Conservation (phyloP, 495 filamentous ascomycete species). For the Lasiosphaeris hirsuta region DNA sequence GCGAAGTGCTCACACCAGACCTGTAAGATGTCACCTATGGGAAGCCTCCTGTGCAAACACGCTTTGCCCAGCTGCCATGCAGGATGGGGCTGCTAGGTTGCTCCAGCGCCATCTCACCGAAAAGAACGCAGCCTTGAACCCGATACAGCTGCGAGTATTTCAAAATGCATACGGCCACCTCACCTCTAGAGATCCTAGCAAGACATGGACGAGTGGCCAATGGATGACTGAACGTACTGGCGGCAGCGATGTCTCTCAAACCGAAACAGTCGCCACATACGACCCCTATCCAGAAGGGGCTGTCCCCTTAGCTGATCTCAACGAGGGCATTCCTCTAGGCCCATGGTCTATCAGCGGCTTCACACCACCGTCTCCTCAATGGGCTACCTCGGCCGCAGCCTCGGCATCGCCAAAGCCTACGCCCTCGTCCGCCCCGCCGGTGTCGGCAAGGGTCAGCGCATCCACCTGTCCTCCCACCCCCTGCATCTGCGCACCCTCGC, state of each 20-base stretch:
- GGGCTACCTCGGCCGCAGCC: slow-evolving; percentile 55
- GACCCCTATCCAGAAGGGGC: slow-evolving; percentile 19
- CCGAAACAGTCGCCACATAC: slow-evolving; percentile 59
- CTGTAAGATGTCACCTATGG: slow-evolving; percentile 53
- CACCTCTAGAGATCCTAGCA: slow-evolving; percentile 52
- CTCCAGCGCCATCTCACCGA: slow-evolving; percentile 50
- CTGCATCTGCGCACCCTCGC: slow-evolving; percentile 63
- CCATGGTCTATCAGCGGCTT: slow-evolving; percentile 64
- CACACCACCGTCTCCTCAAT: slow-evolving; percentile 66
- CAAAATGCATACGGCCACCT: slow-evolving; percentile 44
- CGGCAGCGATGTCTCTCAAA: slow-evolving; percentile 68
- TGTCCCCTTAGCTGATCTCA: slow-evolving; percentile 13
- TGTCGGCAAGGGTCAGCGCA: slow-evolving; percentile 36
- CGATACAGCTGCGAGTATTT: slow-evolving; percentile 39
- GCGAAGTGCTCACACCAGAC: too few relatives aligned
- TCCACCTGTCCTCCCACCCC: slow-evolving; percentile 50
- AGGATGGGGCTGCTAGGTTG: slow-evolving; percentile 64
- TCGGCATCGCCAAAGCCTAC: slow-evolving; percentile 60
- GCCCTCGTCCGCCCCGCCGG: slow-evolving; percentile 38
- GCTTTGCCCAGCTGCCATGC: slow-evolving; percentile 68
- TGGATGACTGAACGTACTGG: slow-evolving; percentile 86
- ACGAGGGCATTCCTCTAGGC: slow-evolving; percentile 47
- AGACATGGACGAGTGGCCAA: slow-evolving; percentile 74
- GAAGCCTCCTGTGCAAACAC: slow-evolving; percentile 58
- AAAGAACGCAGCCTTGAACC: slow-evolving; percentile 14